These are phyloP conservation scores for Pulicaria dysenterica DNA, from an alignment of 129 eudicot species.

Conservation along the genomic window DNA sequence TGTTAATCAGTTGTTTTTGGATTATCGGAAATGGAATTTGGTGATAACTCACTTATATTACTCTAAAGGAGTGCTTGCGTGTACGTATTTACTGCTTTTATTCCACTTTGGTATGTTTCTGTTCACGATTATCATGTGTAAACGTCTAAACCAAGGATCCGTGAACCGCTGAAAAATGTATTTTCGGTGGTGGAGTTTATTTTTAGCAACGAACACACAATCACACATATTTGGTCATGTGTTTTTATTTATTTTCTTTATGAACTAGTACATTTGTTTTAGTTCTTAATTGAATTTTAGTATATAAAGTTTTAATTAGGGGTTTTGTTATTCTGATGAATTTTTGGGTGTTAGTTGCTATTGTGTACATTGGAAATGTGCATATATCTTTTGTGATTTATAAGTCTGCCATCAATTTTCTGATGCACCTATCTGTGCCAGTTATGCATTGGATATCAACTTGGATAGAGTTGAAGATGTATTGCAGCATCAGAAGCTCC, in stretches of 20 bases:
- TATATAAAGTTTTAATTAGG: conserved; percentile 6
- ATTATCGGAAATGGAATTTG: conserved; percentile 29
- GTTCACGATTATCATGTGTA: conserved; percentile 12
- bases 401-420: conserved; percentile 12
- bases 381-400: conserved; percentile 1
- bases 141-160: conserved; percentile 1
- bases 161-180: conserved; percentile 13
- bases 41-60: conserved; percentile 13
- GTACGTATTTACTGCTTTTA: conserved; percentile 29
- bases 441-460: conserved; percentile 86
- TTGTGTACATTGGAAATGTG: not conserved
- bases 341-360: conserved; percentile 10
- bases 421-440: conserved; percentile 36
- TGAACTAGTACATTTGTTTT: conserved; percentile 14
- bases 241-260: conserved; percentile 15
- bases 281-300: conserved; percentile 13
- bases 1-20: conserved; percentile 25
- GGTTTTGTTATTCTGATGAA: not conserved
- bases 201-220: conserved; percentile 20
- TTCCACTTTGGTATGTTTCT: conserved; percentile 23
- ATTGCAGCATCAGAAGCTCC: conserved; percentile 81
- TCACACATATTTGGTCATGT: not conserved
- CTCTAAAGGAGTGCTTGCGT: conserved; percentile 29
- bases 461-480: conserved; percentile 88
- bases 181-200: conserved; percentile 2